Evolutionary conservation across 164 flowering plant genomes (phyloP).

Genomic region (Amborella trichopoda): DNA sequence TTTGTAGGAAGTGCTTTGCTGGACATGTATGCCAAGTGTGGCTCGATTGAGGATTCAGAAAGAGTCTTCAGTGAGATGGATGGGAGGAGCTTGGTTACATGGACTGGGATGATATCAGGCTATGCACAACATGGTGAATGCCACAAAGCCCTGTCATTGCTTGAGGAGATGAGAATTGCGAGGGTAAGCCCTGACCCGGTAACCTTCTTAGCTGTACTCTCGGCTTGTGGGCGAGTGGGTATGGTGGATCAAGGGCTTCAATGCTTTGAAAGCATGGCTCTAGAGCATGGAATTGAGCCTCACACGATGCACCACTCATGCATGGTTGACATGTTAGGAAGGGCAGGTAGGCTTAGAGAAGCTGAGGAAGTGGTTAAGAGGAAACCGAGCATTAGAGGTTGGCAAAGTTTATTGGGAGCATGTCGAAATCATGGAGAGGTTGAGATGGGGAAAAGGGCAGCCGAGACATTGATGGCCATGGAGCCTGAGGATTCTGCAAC

Average conservation of each 20-base stretch:
- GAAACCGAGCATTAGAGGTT: slow-evolving; percentile 50
- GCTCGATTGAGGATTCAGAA: slow-evolving; percentile 53
- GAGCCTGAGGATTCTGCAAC: slow-evolving; percentile 70
- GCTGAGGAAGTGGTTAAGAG: slow-evolving; percentile 54
- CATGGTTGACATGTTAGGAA: slow-evolving; percentile 83
- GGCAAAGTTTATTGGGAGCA: slow-evolving; percentile 87
- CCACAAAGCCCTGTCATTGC: slow-evolving; percentile 41
- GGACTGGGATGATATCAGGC: slow-evolving; percentile 84
- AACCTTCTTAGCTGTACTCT: slow-evolving; percentile 62
- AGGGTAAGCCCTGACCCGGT: slow-evolving; percentile 56
- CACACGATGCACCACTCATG: slow-evolving; percentile 65
- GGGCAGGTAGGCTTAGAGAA: slow-evolving; percentile 66
- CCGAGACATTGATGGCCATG: slow-evolving; percentile 46
- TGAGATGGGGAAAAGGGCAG: slow-evolving; percentile 53
- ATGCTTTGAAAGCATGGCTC: slow-evolving; percentile 48
- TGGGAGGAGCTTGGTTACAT: slow-evolving; percentile 43
- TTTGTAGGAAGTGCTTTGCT: slow-evolving; percentile 63
- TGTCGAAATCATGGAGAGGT: slow-evolving; percentile 70
- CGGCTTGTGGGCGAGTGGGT: slow-evolving; percentile 66
- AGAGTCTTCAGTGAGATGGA: slow-evolving; percentile 40
- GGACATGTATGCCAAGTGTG: slow-evolving; percentile 94
- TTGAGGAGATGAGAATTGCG: slow-evolving; percentile 39
- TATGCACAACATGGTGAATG: slow-evolving; percentile 71
- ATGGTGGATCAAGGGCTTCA: slow-evolving; percentile 55
- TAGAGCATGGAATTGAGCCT: slow-evolving; percentile 48